Base-by-base conservation (phyloP, 2,329 filamentous ascomycete species). In the Diaporthe humulicola region DNA sequence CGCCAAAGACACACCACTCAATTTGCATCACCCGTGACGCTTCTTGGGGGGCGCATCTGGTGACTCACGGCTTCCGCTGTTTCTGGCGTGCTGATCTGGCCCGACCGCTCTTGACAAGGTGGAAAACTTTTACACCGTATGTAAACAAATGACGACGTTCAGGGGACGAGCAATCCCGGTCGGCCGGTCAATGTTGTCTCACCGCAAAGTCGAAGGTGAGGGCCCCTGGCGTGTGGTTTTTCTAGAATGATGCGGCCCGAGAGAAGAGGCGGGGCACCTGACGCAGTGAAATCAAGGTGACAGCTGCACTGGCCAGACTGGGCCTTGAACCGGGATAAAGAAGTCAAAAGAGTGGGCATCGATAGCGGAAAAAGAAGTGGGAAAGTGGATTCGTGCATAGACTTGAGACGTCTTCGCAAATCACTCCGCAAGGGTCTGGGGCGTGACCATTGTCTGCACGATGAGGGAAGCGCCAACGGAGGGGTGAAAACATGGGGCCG, bases 201-300 rank as follows among this genome's bases (percentile, higher is more conserved):
- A 71, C 73, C 73, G 73, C 73, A 52, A 61, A 45, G 28, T 70
- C 67, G 45, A 71, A 60, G 67, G 56, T 50, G 56, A 71, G 30
- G 28, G 67, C 54, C 38, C 70, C 52, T 30, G 50, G 48, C 45
- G n/a, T 72, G n/a, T 60, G n/a, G 33, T 33, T 58, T 52, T 71
- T 74, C 70, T 64, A 74, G 70, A 64, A 61, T 50, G n/a, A 50
- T 70, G n/a, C 52, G 64, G 64, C 38, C 72, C 61, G 73, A 42
- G 42, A 38, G 71, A 40, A 64, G 52, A 64, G 71, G 74, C 61
- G 64, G 54, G 38, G 40, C 36, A 61, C 12, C 36, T 58, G 58
- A 60, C 40, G 40, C 52, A 52, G 73, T 40, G 25, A 70, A 56
- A 58, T 58, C 64, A 42, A 66, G 17, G 56, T 70, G 74, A 75